Evolutionary conservation across 2,329 filamentous ascomycete genomes (phyloP).

Genomic region (Aspergillus tamarii): DNA sequence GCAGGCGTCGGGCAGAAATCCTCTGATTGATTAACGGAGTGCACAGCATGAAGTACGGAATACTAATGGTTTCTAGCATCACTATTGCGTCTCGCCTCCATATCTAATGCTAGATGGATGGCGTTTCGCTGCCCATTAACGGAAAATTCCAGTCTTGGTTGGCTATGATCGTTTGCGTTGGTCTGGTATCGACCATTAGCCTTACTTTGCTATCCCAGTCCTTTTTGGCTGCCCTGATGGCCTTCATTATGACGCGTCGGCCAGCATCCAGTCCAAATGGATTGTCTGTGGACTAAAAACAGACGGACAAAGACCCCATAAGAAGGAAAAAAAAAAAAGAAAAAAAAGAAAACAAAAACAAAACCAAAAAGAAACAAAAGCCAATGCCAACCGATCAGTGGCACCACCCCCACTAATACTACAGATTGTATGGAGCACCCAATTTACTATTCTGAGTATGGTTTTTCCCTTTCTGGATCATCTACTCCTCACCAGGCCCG

Average conservation of each 20-base stretch:
- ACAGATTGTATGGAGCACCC: slow-evolving; percentile 23
- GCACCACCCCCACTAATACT: slow-evolving; percentile 30
- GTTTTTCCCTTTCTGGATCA: slow-evolving; percentile 29
- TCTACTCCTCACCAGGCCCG: slow-evolving; percentile 25
- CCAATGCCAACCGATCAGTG: slow-evolving; percentile 25
- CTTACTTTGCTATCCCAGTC: slow-evolving; percentile 1
- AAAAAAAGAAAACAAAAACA: slow-evolving; percentile 13
- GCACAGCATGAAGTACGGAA: neutral
- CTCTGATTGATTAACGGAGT: slow-evolving; percentile 14
- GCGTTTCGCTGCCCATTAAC: slow-evolving; percentile 2
- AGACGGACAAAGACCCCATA: neutral
- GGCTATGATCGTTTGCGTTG: slow-evolving; percentile 1
- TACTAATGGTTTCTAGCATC: slow-evolving; percentile 3
- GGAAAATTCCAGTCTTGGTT: neutral
- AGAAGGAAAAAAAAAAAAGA: slow-evolving; percentile 1
- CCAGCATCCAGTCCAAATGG: slow-evolving; percentile 2
- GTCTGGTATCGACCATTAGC: slow-evolving; percentile 6
- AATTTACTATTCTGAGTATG: slow-evolving; percentile 26
- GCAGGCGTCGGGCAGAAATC: slow-evolving; percentile 35
- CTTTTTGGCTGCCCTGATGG: neutral
- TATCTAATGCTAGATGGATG: slow-evolving; percentile 1
- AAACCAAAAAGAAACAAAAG: no score
- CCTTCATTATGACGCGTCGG: slow-evolving; percentile 1
- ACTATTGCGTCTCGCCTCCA: neutral
- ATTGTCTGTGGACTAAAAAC: neutral